Percentiles rank a stretch among this genome's conserved stretches.
Evolutionary conservation across 148 eudicot species (phyloP).

Genomic region (Cornus kousa): DNA sequence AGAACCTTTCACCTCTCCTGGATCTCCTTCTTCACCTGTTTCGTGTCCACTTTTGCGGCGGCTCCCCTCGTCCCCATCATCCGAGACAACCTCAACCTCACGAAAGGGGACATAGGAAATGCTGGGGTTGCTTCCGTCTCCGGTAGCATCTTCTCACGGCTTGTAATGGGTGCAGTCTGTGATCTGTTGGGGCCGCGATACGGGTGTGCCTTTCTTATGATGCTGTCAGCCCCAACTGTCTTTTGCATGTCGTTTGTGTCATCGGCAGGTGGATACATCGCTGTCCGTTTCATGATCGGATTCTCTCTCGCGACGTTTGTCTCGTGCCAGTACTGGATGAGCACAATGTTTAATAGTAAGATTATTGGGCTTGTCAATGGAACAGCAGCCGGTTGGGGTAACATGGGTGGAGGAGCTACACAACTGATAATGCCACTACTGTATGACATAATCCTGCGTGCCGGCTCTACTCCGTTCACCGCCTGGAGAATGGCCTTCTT

Average conservation of each 20-base stretch:
- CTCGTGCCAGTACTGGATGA: constrained; percentile 54
- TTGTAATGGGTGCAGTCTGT: constrained; percentile 26
- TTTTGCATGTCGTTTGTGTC: constrained; percentile 27
- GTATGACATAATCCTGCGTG: constrained; percentile 20
- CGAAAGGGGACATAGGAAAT: constrained; percentile 25
- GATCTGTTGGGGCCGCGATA: constrained; percentile 27
- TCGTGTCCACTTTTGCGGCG: constrained; percentile 29
- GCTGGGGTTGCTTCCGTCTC: constrained; percentile 33
- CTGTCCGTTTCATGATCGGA: constrained; percentile 54
- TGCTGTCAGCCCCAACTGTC: constrained; percentile 24
- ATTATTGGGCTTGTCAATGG: constrained; percentile 51
- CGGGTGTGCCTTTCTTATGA: constrained; percentile 23
- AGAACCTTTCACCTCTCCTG: constrained; percentile 29
- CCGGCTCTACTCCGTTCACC: constrained; percentile 43
- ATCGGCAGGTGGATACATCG: constrained; percentile 12
- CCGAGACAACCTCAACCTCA: constrained; percentile 29
- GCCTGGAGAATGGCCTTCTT: constrained; percentile 63
- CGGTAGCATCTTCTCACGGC: constrained; percentile 28
- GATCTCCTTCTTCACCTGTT: constrained; percentile 29
- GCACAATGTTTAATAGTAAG: constrained; percentile 44
- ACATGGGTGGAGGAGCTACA: constrained; percentile 58
- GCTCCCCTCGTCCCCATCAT: constrained; percentile 34
- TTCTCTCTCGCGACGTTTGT: constrained; percentile 52
- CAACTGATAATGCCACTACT: constrained; percentile 49
- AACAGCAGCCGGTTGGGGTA: constrained; percentile 50